Evolutionary conservation across 2,329 filamentous ascomycete species (phyloP), one percentile per base, ranked within the genome.

Genomic region (Apiospora saccharicola): DNA sequence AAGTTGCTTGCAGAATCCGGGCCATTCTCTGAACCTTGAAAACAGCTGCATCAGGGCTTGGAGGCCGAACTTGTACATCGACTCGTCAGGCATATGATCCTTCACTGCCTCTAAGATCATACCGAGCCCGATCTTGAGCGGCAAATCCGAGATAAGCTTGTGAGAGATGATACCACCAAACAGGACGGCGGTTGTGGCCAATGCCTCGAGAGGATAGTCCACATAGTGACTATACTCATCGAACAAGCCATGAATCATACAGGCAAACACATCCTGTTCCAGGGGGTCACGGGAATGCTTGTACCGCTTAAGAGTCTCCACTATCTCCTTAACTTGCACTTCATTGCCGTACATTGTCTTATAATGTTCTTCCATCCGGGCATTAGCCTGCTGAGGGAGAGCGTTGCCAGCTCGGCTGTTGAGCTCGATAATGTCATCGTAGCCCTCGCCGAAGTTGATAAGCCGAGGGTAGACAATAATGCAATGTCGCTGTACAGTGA

Each of bases 61-160:
- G 16, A 99, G 88, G 14, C 97, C 96, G 80, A 99, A 99, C 78
- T 98, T 98, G 86, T 96, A 98, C 96, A 99, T 98, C 0, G 94
- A 91, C 73, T 95, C 91, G 44, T 97, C 93, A 0, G 93, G 90
- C 44, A 89, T 85, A 78, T 96, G 94, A 75, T 98, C 95, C 75
- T 94, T 90, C 34, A 99, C 95, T 16, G 96, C 94, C 81, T 99
- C 95, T n/a, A 98, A 86, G 75, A 99, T 97, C 94, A 99, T 98
- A 22, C 94, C 95, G 22, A 98, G 86, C n/a, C 94, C 96, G 72
- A 98, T 95, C 80, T 98, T 95, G 46, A 98, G 90, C 4, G 96
- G 94, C 24, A 99, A 90, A 57, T 95, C 93, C 7, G 95, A 94
- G 69, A 99, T 93, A 8, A 99, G 88, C 78, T 95, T 95, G 83